A percentile compares a stretch with the other conserved stretches of the same genome.
Evolutionary conservation across 148 eudicot genomes (phyloP).

Genomic region (Persicaria tinctoria): DNA sequence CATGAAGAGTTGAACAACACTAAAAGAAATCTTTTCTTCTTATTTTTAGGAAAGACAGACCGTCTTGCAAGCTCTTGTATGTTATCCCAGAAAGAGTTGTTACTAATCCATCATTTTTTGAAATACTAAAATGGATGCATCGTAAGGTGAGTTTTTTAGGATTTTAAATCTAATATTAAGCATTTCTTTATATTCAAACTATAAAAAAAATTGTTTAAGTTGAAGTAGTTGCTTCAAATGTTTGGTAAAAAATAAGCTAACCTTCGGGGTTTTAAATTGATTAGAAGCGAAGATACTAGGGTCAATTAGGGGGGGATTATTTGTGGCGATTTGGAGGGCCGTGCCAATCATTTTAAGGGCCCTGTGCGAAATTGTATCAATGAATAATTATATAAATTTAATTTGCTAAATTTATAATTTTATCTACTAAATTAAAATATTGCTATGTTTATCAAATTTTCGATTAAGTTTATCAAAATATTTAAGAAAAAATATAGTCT

Average conservation of each 20-base stretch:
- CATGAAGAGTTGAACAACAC: background rate
- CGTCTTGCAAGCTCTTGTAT: constrained; percentile 95
- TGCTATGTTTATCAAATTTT: too few species aligned
- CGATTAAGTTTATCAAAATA: too few species aligned
- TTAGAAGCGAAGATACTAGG: background rate
- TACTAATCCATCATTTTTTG: constrained; percentile 71
- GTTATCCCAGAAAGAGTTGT: constrained; percentile 97
- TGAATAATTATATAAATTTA: too few species aligned
- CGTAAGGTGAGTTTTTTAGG: constrained; percentile 43
- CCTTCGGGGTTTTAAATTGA: background rate
- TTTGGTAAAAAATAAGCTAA: background rate
- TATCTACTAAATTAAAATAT: too few species aligned
- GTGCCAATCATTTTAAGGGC: too few species aligned
- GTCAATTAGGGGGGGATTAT: background rate
- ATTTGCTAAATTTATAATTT: too few species aligned
- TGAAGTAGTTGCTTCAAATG: background rate
- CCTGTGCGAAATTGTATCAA: too few species aligned
- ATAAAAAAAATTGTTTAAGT: background rate
- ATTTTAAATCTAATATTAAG: background rate
- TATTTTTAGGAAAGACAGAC: constrained; percentile 64
- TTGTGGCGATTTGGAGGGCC: background rate
- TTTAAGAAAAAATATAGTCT: too few species aligned
- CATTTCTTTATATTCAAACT: background rate
- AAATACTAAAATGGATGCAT: constrained; percentile 51
- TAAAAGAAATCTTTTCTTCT: constrained; percentile 6